A percentile compares a stretch with the other conserved stretches of the same genome.
These are phyloP conservation scores for Phaeophleospora eucalypticola DNA, from an alignment of 2,329 filamentous ascomycete genomes.

Conservation along the genomic window DNA sequence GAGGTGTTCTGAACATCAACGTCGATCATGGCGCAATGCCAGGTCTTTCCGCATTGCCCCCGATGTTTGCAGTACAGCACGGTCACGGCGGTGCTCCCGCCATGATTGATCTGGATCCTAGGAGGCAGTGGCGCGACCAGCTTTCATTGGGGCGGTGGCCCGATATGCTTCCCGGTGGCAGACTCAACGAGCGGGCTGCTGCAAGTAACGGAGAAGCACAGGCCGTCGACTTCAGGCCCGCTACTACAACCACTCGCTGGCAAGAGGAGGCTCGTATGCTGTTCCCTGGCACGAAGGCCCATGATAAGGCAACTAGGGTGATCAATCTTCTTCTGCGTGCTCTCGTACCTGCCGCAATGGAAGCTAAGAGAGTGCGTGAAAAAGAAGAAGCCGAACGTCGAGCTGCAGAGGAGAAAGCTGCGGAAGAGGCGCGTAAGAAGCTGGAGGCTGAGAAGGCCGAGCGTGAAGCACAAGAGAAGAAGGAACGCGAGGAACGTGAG, in stretches of 20 bases:
- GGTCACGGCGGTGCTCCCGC: conserved; percentile 14
- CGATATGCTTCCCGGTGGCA: conserved; percentile 42
- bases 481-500: conserved; percentile 47
- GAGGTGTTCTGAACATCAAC: conserved; percentile 23
- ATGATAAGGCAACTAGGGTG: conserved; percentile 67
- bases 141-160: conserved; percentile 16
- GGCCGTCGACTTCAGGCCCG: conserved; percentile 69
- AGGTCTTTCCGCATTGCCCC: conserved; percentile 15
- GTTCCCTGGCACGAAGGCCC: conserved; percentile 60
- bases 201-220: conserved; percentile 60
- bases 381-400: conserved; percentile 63
- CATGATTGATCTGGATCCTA: conserved; percentile 28
- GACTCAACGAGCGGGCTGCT: conserved; percentile 40
- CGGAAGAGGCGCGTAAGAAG: conserved; percentile 59
- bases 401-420: conserved; percentile 58
- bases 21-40: conserved; percentile 23
- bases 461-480: conserved; percentile 49
- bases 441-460: conserved; percentile 59
- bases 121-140: conserved; percentile 23
- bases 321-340: conserved; percentile 65
- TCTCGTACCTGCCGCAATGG: conserved; percentile 78
- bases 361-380: conserved; percentile 69
- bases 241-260: conserved; percentile 73
- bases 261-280: conserved; percentile 84
- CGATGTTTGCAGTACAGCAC: conserved; percentile 22